Evolutionary conservation across 805 yeast genomes (phyloP), one percentile per base, ranked within the genome.

Genomic region (Metschnikowia henanensis): DNA sequence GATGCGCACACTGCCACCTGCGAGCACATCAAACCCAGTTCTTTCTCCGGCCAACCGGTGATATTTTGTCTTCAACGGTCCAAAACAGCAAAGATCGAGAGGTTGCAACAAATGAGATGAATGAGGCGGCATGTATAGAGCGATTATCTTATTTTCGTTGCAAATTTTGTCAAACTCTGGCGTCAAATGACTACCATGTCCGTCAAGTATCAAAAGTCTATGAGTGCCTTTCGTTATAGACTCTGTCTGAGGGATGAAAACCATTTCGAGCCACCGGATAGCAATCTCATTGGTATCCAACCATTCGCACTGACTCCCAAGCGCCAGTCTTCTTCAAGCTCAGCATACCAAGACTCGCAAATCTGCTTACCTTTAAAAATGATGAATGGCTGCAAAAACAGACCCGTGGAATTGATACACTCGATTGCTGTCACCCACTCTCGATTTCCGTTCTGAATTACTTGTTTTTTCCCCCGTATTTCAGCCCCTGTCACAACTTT

Each of bases 371-470:
- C 36, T 10, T 23, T 31, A 17, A 38, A 31, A 17, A 30, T 10
- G 10, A 38, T 32, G 30, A 22, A 32, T 3, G 41, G 41, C 30
- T 7, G 30, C 35, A 38, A 23, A 6, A 25, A 9, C 26, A 12
- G 13, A 7, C 41, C 30, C 5, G 36, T 21, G 4, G 32, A 13
- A 13, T 25, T 30, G 5, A 31, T 32, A 18, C 41, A 38, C n/a
- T 30, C 41, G 17, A 38, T 30, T 9, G 41, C 29, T 4, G 36
- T 38, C 23, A 31, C 41, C 35, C 36, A 38, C 30, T 38, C 36
- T n/a, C 31, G 41, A 20, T 31, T 17, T 3, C 18, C 41, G 29
- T n/a, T 15, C 15, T 19, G 28, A 2, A 23, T 15, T 12, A n/a
- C 2, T 35, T 23, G 3, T 16, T n/a, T 3, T 8, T 35, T 12